phyloP scores from a whole-genome alignment of 768 basidiomycete species.

The Erythrobasidium yunnanense region DNA sequence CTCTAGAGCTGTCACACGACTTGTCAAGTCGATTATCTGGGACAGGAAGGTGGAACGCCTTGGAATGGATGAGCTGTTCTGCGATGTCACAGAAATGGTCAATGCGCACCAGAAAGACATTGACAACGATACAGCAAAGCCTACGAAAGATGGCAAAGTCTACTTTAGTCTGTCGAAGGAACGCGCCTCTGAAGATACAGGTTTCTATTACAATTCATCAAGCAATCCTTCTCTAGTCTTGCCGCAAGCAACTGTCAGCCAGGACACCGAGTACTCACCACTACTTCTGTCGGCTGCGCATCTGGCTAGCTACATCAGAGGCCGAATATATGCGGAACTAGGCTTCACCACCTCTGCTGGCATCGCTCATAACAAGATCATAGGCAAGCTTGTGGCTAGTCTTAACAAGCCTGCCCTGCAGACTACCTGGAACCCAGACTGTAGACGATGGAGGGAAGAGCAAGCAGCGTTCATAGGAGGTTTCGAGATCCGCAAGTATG shows the following conservation, averaged over 20 bases:
- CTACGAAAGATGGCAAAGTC: background rate
- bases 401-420: slow-evolving; percentile 36
- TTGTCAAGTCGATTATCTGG: slow-evolving; percentile 30
- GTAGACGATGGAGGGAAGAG: background rate
- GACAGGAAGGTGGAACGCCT: slow-evolving; percentile 33
- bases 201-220: slow-evolving; percentile 28
- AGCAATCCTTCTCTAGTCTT: slow-evolving; percentile 11
- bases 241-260: background rate
- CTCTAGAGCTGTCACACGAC: slow-evolving; percentile 29
- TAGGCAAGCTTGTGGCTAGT: slow-evolving; percentile 35
- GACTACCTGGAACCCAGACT: slow-evolving; percentile 29
- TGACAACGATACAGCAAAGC: background rate
- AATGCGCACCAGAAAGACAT: slow-evolving; percentile 20
- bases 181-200: background rate
- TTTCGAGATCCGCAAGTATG: slow-evolving; percentile 21
- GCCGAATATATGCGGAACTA: slow-evolving; percentile 25
- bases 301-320: slow-evolving; percentile 32
- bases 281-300: slow-evolving; percentile 29
- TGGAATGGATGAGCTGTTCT: slow-evolving; percentile 37
- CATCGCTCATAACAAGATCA: slow-evolving; percentile 31
- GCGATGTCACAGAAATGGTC: slow-evolving; percentile 33
- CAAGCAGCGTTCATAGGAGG: slow-evolving; percentile 25
- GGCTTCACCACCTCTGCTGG: slow-evolving; percentile 34
- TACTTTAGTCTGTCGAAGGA: slow-evolving; percentile 28
- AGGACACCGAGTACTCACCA: background rate